Evolutionary conservation across 2,329 filamentous ascomycete genomes (phyloP).

Genomic region (Gaeumannomyces tritici): DNA sequence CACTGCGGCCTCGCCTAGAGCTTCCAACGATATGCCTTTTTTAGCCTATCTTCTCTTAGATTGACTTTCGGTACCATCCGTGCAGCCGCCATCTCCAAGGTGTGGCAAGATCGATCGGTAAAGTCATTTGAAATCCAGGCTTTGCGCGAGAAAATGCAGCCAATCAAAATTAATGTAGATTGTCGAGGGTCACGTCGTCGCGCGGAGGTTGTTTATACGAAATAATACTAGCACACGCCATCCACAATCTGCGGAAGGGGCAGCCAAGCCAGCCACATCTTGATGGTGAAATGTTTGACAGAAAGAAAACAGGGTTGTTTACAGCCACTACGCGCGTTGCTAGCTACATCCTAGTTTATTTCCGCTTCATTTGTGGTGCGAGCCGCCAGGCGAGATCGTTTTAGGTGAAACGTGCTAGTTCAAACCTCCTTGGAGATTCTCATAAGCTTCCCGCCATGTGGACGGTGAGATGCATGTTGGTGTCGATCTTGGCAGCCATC

Average conservation of each 20-base stretch:
- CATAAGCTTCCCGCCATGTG: neutral
- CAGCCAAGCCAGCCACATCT: neutral
- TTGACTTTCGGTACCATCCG: too few species aligned
- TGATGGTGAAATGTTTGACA: too few species aligned
- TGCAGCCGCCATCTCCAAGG: too few species aligned
- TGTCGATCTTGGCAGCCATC: too few species aligned
- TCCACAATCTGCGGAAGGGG: too few species aligned
- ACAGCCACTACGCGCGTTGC: neutral
- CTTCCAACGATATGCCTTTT: too few species aligned
- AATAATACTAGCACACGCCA: neutral
- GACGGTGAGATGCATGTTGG: too few species aligned
- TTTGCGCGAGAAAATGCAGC: too few species aligned
- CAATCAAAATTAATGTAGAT: neutral
- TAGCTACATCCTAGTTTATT: too few species aligned
- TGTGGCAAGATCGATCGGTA: too few species aligned
- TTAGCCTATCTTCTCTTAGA: neutral
- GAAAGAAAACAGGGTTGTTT: neutral
- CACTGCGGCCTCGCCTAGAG: neutral
- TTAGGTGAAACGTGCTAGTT: neutral
- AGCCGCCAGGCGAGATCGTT: neutral
- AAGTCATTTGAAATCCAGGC: too few species aligned
- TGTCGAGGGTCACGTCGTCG: neutral
- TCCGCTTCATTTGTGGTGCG: too few species aligned
- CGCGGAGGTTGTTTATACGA: neutral
- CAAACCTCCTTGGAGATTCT: neutral